These are phyloP conservation scores for Botryobasidium botryosum DNA, from an alignment of 768 basidiomycete species.

Conservation along the genomic window DNA sequence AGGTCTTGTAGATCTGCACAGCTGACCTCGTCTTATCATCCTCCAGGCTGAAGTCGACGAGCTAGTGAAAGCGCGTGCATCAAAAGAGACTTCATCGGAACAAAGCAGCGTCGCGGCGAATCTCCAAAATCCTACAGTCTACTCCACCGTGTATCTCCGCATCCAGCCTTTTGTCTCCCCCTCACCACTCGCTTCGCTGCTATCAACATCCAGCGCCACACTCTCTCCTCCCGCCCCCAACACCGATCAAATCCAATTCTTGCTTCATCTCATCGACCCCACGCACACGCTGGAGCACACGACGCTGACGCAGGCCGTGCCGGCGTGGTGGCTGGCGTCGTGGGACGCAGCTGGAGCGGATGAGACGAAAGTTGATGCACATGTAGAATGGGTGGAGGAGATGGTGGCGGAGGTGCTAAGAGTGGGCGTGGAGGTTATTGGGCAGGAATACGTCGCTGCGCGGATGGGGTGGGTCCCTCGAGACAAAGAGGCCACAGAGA, in stretches of 20 bases:
- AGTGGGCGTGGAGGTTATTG: conserved; percentile 74
- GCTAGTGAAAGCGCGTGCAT: conserved; percentile 36
- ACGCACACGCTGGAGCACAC: conserved; percentile 58
- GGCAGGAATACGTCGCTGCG: conserved; percentile 77
- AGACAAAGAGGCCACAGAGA: too few species aligned
- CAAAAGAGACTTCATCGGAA: not conserved
- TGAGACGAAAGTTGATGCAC: conserved; percentile 15
- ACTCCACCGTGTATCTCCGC: conserved; percentile 83
- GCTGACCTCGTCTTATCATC: not conserved
- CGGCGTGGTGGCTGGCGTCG: conserved; percentile 72
- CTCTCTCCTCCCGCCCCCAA: conserved; percentile 13
- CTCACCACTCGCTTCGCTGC: conserved; percentile 17
- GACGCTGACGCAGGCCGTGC: conserved; percentile 69
- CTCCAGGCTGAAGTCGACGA: conserved; percentile 61
- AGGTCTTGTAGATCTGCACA: conserved; percentile 4
- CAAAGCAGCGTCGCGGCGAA: not conserved
- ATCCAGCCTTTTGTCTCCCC: conserved; percentile 65
- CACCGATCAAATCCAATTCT: conserved; percentile 44
- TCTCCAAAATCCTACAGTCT: conserved; percentile 47
- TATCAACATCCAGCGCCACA: conserved; percentile 16
- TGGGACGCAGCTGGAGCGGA: conserved; percentile 70
- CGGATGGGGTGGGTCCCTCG: conserved; percentile 88
- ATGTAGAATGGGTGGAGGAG: conserved; percentile 86
- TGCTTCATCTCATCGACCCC: conserved; percentile 61
- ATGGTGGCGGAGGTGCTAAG: conserved; percentile 72